Evolutionary conservation across 495 filamentous ascomycete species (phyloP), one percentile per base, ranked within the genome.

Genomic region (Evansstolkia leycettana): DNA sequence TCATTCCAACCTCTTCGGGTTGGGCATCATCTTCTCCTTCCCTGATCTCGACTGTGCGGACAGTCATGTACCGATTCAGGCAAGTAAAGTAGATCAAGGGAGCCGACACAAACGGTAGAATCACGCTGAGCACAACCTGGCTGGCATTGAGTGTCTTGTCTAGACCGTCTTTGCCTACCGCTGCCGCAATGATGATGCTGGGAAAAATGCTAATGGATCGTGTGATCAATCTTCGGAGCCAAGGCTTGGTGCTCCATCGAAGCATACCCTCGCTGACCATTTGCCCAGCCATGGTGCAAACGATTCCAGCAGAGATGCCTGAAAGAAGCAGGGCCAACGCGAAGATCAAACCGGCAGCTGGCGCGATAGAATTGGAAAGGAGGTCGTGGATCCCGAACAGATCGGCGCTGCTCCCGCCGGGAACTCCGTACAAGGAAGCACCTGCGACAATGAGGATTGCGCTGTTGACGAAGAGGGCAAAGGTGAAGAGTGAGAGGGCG

Each of bases 391-490:
- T 90, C 14, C 73, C 75, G 52, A 89, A 93, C 23, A 94, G 75
- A 38, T 87, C 80, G 12, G 80, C 84, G 37, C 70, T 58, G 20
- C 65, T 56, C 2, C 77, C 75, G 9, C 65, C 62, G 2, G 63
- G 47, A 13, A 65, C 70, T 18, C 56, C 51, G 45, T 75, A 85
- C 0, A 94, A 75, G 1, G 80, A 76, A 4, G 85, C 78, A 23
- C 85, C 87, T 1, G 86, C 82, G 13, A 87, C 81, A 51, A 94
- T 90, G 31, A 94, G 75, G 48, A 94, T 94, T 37, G 87, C 71
- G 39, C 75, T 82, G 60, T 94, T 94, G 47, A 94, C 84, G 43
- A 94, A 94, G n/a, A 93, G 73, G 5, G 87, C 87, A 48, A 92
- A 90, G 12, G 84, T 84, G 49, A 88, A 84, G n/a, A 94, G 76